Evolutionary conservation across 495 filamentous ascomycete species (phyloP).

Genomic region (Aspergillus saccharolyticus): DNA sequence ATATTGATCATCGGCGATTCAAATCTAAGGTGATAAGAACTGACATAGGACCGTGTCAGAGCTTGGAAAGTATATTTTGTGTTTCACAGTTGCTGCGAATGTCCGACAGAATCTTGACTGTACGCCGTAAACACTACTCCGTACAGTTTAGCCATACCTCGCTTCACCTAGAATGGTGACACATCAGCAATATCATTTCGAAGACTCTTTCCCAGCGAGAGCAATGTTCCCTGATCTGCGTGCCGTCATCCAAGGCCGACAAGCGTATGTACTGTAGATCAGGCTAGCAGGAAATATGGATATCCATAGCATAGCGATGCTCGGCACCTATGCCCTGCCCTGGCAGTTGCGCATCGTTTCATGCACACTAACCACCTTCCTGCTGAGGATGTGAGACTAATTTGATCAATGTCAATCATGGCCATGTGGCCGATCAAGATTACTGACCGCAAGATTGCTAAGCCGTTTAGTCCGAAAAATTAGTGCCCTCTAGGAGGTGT

Average conservation of each 20-base stretch:
- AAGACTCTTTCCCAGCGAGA: neutral
- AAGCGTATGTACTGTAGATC: neutral
- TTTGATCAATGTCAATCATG: neutral
- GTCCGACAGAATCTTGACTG: neutral
- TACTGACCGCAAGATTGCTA: neutral
- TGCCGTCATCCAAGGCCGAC: neutral
- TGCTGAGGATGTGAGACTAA: neutral
- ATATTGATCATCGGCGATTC: neutral
- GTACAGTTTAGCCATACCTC: neutral
- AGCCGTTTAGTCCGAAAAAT: neutral
- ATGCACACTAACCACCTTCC: neutral
- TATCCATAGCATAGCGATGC: neutral
- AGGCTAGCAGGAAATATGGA: neutral
- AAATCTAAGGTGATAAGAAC: neutral
- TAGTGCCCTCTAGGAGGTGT: neutral
- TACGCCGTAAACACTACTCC: neutral
- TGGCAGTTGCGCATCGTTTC: neutral
- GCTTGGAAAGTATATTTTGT: neutral
- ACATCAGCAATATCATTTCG: neutral
- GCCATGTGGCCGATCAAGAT: neutral
- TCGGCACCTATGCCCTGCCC: neutral
- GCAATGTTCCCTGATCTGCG: neutral
- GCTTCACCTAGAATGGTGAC: neutral
- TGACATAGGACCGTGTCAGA: neutral
- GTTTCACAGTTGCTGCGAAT: neutral